Base-by-base conservation (phyloP, 441 rosid species). In the Gossypium gossypioides region DNA sequence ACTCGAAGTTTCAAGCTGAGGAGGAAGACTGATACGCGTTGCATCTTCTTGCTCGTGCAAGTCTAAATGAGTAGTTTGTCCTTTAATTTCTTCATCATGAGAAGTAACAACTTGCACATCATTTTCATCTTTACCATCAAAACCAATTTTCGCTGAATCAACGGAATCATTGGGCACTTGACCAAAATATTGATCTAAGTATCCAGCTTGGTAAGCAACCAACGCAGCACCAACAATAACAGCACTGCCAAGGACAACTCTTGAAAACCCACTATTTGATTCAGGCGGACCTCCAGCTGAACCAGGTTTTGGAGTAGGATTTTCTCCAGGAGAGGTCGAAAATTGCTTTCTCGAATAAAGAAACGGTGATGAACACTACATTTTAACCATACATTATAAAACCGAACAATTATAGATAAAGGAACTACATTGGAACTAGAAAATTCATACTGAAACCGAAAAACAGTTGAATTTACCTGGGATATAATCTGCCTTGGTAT, bases 181-280 rank as follows among this genome's bases (percentile, higher is more conserved):
- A 42, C 77, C 79, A 8, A 88, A 56, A 74, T 81, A 82, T 24
- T 82, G 72, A 70, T 91, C 97, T 64, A 89, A 75, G 71, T 84
- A 86, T 22, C 96, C 96, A 58, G 68, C 75, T 74, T 72, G 88
- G 74, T 89, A 89, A 0, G 91, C 93, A 10, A 81, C 69, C 66
- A 87, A 50, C 56, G 79, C 75, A 57, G 88, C 91, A 78, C 86
- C 85, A 54, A 77, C 85, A 46, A 86, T 76, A 2, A 82, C 77
- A 44, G 79, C 80, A 34, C 87, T 81, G 76, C 92, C 97, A 16
- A 88, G 4, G 52, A 85, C 60, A 62, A 83, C 62, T 65, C 78
- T 84, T 0, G 84, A 69, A 46, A 85, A 71, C 32, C 73, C 75
- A 55, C 89, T 85, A 69, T 77, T 74, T 0, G 86, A 65, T 40